Evolutionary conservation across 805 yeast species (phyloP), one percentile per base, ranked within the genome.

Genomic region (Candida nitratophila): DNA sequence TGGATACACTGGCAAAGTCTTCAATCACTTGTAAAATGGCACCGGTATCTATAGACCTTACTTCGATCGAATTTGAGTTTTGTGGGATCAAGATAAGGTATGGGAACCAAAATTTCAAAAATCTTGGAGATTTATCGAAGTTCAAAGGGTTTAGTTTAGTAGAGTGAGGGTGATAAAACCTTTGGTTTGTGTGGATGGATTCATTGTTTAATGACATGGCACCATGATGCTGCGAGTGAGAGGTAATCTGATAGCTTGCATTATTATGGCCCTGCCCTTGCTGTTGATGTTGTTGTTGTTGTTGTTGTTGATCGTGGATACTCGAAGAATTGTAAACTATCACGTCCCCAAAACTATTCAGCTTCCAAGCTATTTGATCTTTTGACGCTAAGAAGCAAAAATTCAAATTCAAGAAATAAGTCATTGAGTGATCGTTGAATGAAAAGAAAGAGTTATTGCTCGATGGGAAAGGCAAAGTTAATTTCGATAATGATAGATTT

Each of bases 31-130:
- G 76, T 22, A 70, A 55, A 4, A 65, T 39, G 1, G 59, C 46
- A 12, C 68, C 66, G 9, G 68, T 61, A 19, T 60, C 61, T 1
- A 69, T 53, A 47, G 68, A 70, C 26, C 69, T 51, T 2, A 75
- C 46, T 40, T 69, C 71, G 1, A 76, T 47, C 5, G 57, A 49
- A 31, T 55, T 55, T 11, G 37, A 7, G 10, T 58, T 51, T 8
- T 46, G 43, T 26, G 60, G 50, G 1, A 56, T 49, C 6, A 63
- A 41, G 5, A 72, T 41, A 14, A 72, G 46, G 47, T 69, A 73
- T 0, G 77, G 77, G 41, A 68, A 66, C 58, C 61, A 57, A 47
- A 55, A 65, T 27, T 52, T 58, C 15, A 68, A 50, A 42, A 46
- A 45, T 24, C 53, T 48, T 10, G 71, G 66, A 21, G 51, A 39